phyloP scores from a whole-genome alignment of 306 rosid species.

The Cucumis hystrix region DNA sequence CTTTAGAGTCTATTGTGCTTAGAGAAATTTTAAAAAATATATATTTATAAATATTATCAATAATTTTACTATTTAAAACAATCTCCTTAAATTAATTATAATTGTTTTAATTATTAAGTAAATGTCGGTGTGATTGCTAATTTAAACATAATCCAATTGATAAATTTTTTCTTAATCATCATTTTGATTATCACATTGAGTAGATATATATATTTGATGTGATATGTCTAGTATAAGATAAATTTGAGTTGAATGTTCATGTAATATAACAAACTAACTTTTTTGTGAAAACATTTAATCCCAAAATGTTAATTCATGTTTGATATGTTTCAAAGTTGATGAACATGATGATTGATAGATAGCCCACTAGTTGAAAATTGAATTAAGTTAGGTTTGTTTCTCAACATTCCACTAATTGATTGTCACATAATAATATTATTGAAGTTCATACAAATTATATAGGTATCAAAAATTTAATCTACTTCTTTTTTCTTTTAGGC shows the following conservation, averaged over 20 bases:
- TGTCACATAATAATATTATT: neutral
- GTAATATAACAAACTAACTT: neutral
- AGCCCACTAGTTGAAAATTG: neutral
- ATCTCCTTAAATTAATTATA: too few relatives aligned
- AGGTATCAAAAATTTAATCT: neutral
- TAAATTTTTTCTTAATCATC: neutral
- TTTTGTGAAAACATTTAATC: neutral
- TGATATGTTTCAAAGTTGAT: neutral
- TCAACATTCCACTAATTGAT: neutral
- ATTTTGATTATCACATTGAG: too few relatives aligned
- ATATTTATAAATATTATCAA: too few relatives aligned
- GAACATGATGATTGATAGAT: neutral
- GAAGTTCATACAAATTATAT: neutral
- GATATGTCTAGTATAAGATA: neutral
- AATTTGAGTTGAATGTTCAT: neutral
- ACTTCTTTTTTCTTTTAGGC: too few relatives aligned
- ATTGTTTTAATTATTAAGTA: too few relatives aligned
- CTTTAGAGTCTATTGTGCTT: too few relatives aligned
- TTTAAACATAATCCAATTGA: neutral
- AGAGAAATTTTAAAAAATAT: too few relatives aligned
- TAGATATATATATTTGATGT: too few relatives aligned
- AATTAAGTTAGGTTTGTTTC: neutral
- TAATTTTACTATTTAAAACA: too few relatives aligned
- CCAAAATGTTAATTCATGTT: neutral
- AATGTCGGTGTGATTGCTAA: too few relatives aligned